Conservation (phyloP, 2,329 filamentous ascomycete genomes). For the Hypoxylon sp. region DNA sequence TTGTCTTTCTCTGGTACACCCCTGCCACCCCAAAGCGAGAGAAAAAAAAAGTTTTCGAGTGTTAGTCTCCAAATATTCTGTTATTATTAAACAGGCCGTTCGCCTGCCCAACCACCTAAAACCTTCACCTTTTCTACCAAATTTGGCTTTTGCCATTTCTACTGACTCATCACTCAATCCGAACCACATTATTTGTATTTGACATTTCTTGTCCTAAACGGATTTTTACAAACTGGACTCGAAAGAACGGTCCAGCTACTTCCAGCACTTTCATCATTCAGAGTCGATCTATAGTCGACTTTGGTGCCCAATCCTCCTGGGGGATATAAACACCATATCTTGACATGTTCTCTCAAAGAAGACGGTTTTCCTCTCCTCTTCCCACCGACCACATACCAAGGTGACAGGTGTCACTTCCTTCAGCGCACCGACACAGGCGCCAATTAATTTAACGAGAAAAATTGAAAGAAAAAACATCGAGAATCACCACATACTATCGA, state of each 20-base stretch:
- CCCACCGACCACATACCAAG: constrained; percentile 74
- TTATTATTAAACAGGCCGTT: constrained; percentile 49
- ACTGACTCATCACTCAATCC: constrained; percentile 48
- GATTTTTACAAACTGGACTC: constrained; percentile 54
- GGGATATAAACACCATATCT: constrained; percentile 60
- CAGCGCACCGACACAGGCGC: constrained; percentile 65
- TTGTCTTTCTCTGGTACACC: constrained; percentile 26
- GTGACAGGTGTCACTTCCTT: constrained; percentile 68
- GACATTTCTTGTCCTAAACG: constrained; percentile 35
- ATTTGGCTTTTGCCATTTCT: constrained; percentile 54
- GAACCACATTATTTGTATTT: constrained; percentile 43
- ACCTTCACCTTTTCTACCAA: constrained; percentile 47
- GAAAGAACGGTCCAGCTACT: constrained; percentile 57
- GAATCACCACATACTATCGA: constrained; percentile 34
- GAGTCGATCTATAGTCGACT: constrained; percentile 55
- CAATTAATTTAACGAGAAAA: constrained; percentile 49
- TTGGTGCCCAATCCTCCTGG: constrained; percentile 58
- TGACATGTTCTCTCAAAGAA: constrained; percentile 72
- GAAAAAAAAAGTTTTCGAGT: constrained; percentile 33
- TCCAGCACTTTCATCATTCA: constrained; percentile 56
- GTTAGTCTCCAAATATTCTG: constrained; percentile 41
- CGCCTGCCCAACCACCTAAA: constrained; percentile 50
- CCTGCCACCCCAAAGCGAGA: constrained; percentile 30
- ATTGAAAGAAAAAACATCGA: constrained; percentile 35
- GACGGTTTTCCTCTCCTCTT: constrained; percentile 68